These are phyloP conservation scores for Komagataella phaffii DNA, from an alignment of 805 yeast genomes.

Conservation along the genomic window DNA sequence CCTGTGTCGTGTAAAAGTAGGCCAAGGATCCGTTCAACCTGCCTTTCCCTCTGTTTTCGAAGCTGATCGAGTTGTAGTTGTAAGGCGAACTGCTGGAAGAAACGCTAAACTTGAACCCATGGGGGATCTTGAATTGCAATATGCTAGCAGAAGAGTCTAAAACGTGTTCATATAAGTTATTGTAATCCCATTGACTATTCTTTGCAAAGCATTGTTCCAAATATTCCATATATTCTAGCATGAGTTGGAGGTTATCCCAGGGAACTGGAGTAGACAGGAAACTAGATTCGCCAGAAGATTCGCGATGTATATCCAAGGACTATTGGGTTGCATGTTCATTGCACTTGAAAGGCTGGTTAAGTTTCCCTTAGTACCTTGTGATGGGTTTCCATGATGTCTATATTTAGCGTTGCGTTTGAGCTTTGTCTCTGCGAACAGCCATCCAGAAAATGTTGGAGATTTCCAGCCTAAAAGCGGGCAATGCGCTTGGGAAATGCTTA, in stretches of 20 bases:
- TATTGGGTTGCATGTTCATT: no score
- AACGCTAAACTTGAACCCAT: slow-evolving; percentile 48
- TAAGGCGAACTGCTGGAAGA: slow-evolving; percentile 57
- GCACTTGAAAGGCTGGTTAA: no score
- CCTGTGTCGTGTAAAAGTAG: slow-evolving; percentile 59
- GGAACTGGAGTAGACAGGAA: not conserved
- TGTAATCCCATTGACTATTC: slow-evolving; percentile 67
- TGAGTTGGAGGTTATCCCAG: slow-evolving; percentile 11
- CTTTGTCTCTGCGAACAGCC: no score
- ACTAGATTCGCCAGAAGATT: not conserved
- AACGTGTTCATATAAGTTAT: slow-evolving; percentile 64
- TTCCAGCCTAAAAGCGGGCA: no score
- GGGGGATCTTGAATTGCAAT: slow-evolving; percentile 63
- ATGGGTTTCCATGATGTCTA: no score
- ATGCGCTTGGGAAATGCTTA: no score
- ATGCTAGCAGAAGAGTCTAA: slow-evolving; percentile 58
- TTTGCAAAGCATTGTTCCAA: slow-evolving; percentile 59
- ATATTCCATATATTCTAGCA: slow-evolving; percentile 83
- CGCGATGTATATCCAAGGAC: not conserved
- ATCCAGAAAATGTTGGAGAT: no score
- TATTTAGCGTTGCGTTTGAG: no score
- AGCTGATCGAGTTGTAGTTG: slow-evolving; percentile 60
- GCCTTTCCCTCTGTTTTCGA: slow-evolving; percentile 37
- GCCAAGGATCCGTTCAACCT: slow-evolving; percentile 72
- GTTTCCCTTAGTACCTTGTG: no score